Evolutionary conservation across 768 basidiomycete species (phyloP), one percentile per base, ranked within the genome.

Genomic region (Suillus cothurnatus): DNA sequence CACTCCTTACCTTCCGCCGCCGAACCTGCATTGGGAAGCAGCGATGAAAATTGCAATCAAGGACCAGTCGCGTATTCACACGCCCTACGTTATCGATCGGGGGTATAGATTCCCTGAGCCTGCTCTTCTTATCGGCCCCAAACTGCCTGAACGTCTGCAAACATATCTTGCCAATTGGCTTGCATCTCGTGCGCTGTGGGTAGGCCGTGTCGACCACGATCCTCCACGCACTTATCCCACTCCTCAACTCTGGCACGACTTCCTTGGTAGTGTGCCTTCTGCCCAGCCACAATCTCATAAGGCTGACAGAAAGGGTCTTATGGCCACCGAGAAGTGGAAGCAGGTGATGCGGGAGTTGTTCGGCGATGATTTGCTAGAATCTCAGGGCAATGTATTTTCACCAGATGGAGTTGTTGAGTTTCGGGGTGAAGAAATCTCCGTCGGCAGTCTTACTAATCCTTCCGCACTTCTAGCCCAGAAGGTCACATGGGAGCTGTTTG

Each of bases 401-500:
- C 60, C n/a, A n/a, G 19, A 11, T 6, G 53, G 53, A 34, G 53
- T 55, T 21, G 39, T 65, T 3, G 17, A 39, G 15, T 68, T 63
- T 64, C 32, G 2, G 8, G 36, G 67, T 2, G 38, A 41, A 28
- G 2, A 61, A 3, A 38, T 53, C 11, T 15, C 26, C 6, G 2
- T 50, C 21, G 3, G 28, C 6, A 26, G 47, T 62, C 45, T 62
- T 17, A 21, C 45, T 2, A 47, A 34, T 26, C 66, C 60, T 17
- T 55, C 66, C 34, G 6, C 58, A 6, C 55, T 43, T 32, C 39
- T 67, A 2, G 19, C 50, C 3, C 14, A n/a, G n/a, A 41, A 45
- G 26, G 65, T 74, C 21, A 47, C 71, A 1, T 74, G 71, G 73
- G 68, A 72, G 38, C 32, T 73, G 0, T 63, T 65, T 8, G 67